Percentiles rank a stretch among this genome's conserved stretches.
Conservation (phyloP, 306 rosid genomes). For the Crotalaria pallida region DNA sequence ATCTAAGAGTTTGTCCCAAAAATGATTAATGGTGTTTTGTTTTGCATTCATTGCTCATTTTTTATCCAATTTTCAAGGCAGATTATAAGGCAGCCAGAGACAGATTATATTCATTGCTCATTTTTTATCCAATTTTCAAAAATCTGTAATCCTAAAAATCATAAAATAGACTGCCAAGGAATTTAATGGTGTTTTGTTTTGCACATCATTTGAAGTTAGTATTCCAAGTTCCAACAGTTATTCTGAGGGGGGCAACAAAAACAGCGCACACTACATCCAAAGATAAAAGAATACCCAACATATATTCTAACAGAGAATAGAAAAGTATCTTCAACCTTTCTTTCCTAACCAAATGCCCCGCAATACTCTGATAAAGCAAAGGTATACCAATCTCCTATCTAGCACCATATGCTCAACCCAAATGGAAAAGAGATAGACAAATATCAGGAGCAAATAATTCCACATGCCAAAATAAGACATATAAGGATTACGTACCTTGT, state of each 20-base stretch:
- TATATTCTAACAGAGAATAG: not conserved
- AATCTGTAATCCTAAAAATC: not conserved
- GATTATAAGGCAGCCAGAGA: not conserved
- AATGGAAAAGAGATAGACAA: not conserved
- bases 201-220: not conserved
- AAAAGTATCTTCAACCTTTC: not conserved
- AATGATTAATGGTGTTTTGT: not conserved
- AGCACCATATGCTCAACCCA: not conserved
- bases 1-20: not conserved
- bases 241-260: not conserved
- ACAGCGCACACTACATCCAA: not conserved
- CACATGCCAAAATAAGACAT: not conserved
- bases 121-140: not conserved
- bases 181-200: not conserved
- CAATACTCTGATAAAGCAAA: not conserved
- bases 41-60: not conserved
- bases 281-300: not conserved
- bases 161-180: not conserved
- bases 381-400: not conserved
- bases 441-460: not conserved
- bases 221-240: not conserved
- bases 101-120: not conserved
- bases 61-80: not conserved
- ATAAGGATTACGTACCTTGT: conserved; percentile 47
- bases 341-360: not conserved